Conservation (phyloP, 495 filamentous ascomycete genomes). For the Talaromyces thailandensis region DNA sequence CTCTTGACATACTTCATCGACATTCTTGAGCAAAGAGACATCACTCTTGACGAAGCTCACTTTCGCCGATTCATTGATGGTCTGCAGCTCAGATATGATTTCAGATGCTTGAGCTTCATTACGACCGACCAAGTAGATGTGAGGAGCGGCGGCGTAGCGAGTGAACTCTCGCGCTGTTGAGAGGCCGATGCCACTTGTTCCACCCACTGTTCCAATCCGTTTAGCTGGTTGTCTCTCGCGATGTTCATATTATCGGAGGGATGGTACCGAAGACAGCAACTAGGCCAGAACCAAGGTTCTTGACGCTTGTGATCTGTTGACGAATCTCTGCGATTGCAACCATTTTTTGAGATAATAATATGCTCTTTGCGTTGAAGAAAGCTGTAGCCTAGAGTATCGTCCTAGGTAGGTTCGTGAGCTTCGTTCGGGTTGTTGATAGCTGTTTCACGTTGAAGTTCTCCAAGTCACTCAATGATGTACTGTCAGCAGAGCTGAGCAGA, state of each 20-base stretch:
- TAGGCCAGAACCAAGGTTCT: constrained; percentile 33
- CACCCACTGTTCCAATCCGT: constrained; percentile 37
- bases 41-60: constrained; percentile 51
- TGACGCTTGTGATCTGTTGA: constrained; percentile 31
- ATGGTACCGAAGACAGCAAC: constrained; percentile 44
- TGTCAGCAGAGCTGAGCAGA: no score
- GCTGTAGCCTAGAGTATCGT: background rate
- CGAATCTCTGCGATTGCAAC: constrained; percentile 29
- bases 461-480: no score
- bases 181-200: constrained; percentile 55
- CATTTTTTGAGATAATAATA: constrained; percentile 24
- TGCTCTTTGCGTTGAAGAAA: background rate
- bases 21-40: constrained; percentile 44
- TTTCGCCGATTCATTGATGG: constrained; percentile 37
- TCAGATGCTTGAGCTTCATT: constrained; percentile 25
- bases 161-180: constrained; percentile 49
- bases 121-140: constrained; percentile 41
- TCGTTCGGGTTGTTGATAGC: background rate
- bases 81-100: constrained; percentile 25
- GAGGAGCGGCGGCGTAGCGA: constrained; percentile 34
- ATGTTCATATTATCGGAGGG: no score
- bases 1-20: constrained; percentile 51
- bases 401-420: background rate
- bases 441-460: no score
- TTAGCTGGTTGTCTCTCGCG: no score